These are phyloP conservation scores for Candida xyloterini DNA, from an alignment of 805 yeast genomes.

Conservation along the genomic window DNA sequence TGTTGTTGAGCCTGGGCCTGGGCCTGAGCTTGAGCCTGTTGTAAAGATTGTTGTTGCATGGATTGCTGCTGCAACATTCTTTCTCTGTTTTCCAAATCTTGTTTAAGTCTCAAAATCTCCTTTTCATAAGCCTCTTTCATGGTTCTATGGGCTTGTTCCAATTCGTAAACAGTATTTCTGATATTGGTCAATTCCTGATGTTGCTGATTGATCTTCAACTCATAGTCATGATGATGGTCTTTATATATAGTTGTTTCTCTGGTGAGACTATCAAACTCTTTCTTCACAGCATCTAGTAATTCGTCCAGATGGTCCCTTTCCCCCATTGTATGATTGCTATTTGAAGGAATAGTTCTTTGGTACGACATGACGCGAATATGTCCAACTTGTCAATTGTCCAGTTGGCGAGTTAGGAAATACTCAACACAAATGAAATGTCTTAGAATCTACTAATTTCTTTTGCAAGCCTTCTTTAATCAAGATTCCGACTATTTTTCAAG, in stretches of 20 bases:
- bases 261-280: conserved; percentile 81
- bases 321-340: conserved; percentile 23
- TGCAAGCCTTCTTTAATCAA: neutral
- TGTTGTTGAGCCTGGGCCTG: conserved; percentile 26
- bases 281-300: conserved; percentile 85
- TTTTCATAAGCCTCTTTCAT: conserved; percentile 96
- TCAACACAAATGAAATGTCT: neutral
- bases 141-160: conserved; percentile 90
- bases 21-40: conserved; percentile 32
- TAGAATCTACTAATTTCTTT: neutral
- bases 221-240: conserved; percentile 90
- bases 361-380: conserved; percentile 24
- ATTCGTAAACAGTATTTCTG: conserved; percentile 88
- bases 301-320: conserved; percentile 48
- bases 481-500: neutral
- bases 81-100: conserved; percentile 80
- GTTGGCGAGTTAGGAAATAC: conserved; percentile 1
- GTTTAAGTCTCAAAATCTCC: conserved; percentile 80
- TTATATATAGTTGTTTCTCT: conserved; percentile 83
- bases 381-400: conserved; percentile 1
- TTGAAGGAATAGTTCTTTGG: conserved; percentile 26
- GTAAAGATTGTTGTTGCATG: conserved; percentile 32
- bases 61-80: conserved; percentile 48
- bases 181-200: conserved; percentile 91
- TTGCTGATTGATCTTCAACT: conserved; percentile 85